Base-by-base conservation (phyloP, 768 basidiomycete genomes). In the Pleurotus sapidus region DNA sequence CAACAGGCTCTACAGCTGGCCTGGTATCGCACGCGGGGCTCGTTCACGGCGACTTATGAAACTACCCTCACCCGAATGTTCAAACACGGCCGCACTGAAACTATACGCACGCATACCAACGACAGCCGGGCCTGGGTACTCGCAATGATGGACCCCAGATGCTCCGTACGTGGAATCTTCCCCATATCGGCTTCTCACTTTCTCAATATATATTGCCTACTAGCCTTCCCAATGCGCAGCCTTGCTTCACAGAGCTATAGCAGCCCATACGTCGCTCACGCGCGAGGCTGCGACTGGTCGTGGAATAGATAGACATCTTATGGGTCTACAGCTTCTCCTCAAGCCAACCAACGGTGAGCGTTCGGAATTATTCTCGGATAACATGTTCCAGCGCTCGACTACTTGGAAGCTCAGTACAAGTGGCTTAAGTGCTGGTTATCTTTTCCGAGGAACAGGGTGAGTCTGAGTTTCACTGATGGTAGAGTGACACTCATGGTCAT, bases 1-100 rank as follows among this genome's bases (percentile, higher is more conserved):
- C 95, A 98, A 68, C 89, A 96, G 82, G 91, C 86, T 0, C 77
- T 97, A 17, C 95, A 98, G 67, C 81, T 97, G 8, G 95, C 94
- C 3, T 97, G 90, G 87, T 92, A 89, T 74, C 83, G 82, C 67
- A 84, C 86, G 18, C 89, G 86, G 46, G 85, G 84, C 9, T 72
- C 77, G 57, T 88, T 92, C 64, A 91, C 92, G 3, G 92, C 95
- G 1, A 93, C 91, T 5, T 97, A 98, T 68, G 95, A 98, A 72
- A 97, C 95, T 0, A 91, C 88, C 0, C 80, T 95, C 30, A 96
- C 95, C 1, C 83, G 93, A 23, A 80, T 90, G 69, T 95, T 95
- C 74, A 76, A 87, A 59, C 84, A 87, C 60, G 95, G 93, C 14
- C 83, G 95, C 15, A 97, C 95, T 1, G 95, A 98, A 67, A 94